Evolutionary conservation across 306 rosid genomes (phyloP), one percentile per base, ranked within the genome.

Genomic region (Quercus robur): DNA sequence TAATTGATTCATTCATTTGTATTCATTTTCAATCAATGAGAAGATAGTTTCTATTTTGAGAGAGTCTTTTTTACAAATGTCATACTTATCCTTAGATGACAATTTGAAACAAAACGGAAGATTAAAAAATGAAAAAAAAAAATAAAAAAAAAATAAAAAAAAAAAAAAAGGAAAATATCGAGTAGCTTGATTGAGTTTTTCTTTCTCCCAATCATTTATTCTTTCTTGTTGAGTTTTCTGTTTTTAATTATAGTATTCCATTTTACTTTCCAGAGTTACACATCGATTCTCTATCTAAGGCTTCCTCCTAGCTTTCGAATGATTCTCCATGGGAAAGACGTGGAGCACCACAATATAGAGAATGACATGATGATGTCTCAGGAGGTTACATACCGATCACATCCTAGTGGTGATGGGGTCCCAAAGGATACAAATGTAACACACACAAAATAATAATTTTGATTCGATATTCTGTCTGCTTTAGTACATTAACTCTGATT

Each of bases 361-460:
- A 96, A 96, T 87, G 99, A 96, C 84, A 96, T 96, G 98, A 96
- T 93, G 99, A 41, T 85, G 85, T 93, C 98, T 78, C 94, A 93
- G 89, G 92, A 90, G 82, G 92, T 91, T 76, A 96, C 93, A 2
- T 91, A 96, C 83, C 81, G 85, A 75, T 98, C 98, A 25, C 94
- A 93, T 80, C 68, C 93, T 52, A 90, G 88, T 59, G 67, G 74
- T 61, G 97, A 91, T 77, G 99, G 93, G 86, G 67, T 83, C 75
- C 69, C 87, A 44, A 91, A 91, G 86, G 93, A 91, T 76, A 41
- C 79, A 58, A 89, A 84, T 88, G 98, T 96, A 93, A 85, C 82
- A 74, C 54, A 73, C 77, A 73, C 77, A 56, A 11, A 31, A 31
- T 3, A 54, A 7, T 35, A 17, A 17, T 28, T 70, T 21, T 79